Conservation (phyloP, 495 filamentous ascomycete genomes). For the Cairneyella variabilis region DNA sequence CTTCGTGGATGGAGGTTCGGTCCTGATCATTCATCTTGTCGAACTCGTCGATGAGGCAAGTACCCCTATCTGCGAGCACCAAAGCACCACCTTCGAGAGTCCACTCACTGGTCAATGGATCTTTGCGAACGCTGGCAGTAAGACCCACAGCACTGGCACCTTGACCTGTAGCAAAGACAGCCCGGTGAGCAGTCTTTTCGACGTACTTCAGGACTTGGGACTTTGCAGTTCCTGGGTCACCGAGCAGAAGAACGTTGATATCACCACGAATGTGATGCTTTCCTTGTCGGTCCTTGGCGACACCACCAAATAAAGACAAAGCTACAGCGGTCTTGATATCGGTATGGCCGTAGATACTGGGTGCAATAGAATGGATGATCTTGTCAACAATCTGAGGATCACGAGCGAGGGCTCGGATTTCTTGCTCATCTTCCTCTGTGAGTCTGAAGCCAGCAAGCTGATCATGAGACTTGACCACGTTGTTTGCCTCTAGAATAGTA, state of each 20-base stretch:
- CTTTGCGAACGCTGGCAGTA: constrained; percentile 91
- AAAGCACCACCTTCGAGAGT: constrained; percentile 96
- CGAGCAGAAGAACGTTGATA: constrained; percentile 96
- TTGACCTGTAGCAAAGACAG: constrained; percentile 97
- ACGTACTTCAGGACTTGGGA: constrained; percentile 98
- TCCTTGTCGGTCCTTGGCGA: constrained; percentile 83
- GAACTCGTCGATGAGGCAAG: constrained; percentile 98
- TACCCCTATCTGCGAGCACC: constrained; percentile 92
- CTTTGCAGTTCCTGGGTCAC: constrained; percentile 97
- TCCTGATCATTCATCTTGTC: constrained; percentile 99
- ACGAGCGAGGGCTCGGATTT: constrained; percentile 79
- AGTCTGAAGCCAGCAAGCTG: constrained; percentile 96
- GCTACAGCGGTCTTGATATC: constrained; percentile 98
- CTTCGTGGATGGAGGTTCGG: constrained; percentile 96
- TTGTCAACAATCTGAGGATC: constrained; percentile 95
- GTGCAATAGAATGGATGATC: constrained; percentile 90
- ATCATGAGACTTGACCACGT: constrained; percentile 95
- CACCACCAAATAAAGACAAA: constrained; percentile 91
- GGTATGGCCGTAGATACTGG: constrained; percentile 93
- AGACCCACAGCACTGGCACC: constrained; percentile 97
- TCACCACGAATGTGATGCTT: constrained; percentile 91
- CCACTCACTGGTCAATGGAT: constrained; percentile 96
- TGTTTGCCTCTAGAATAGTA: constrained; percentile 95
- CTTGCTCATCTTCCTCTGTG: constrained; percentile 91
- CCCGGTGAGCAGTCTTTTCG: constrained; percentile 94